phyloP scores from a whole-genome alignment of 768 basidiomycete genomes.

The Amanita rubescens region DNA sequence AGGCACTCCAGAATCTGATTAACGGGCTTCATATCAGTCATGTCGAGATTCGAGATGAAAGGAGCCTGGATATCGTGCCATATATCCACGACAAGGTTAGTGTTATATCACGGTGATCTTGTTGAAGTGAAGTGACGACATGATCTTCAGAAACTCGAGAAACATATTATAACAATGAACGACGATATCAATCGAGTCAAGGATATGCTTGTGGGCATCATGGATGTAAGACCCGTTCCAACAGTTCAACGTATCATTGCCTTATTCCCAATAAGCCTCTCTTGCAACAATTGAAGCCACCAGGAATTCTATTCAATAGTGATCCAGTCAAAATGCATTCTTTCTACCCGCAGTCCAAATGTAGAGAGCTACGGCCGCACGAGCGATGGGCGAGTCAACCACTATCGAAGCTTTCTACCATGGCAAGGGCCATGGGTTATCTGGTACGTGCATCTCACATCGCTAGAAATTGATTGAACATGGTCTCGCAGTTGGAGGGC shows the following conservation, averaged over 20 bases:
- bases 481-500: slow-evolving; percentile 60
- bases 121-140: not conserved
- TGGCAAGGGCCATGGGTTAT: slow-evolving; percentile 85
- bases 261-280: slow-evolving; percentile 18
- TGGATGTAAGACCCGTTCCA: slow-evolving; percentile 48
- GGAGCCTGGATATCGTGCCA: slow-evolving; percentile 75
- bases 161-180: slow-evolving; percentile 71
- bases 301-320: slow-evolving; percentile 37
- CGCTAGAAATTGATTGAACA: not conserved
- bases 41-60: slow-evolving; percentile 91
- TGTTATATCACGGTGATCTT: slow-evolving; percentile 14
- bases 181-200: slow-evolving; percentile 59
- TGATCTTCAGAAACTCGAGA: slow-evolving; percentile 52
- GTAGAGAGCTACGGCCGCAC: slow-evolving; percentile 27
- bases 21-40: slow-evolving; percentile 90
- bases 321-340: slow-evolving; percentile 63
- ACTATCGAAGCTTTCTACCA: slow-evolving; percentile 41
- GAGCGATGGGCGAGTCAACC: slow-evolving; percentile 44
- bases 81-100: slow-evolving; percentile 94
- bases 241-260: not conserved
- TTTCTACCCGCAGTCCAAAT: slow-evolving; percentile 44
- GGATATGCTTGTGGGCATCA: slow-evolving; percentile 60
- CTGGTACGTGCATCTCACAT: slow-evolving; percentile 44
- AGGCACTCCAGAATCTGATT: slow-evolving; percentile 86
- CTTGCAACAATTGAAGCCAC: slow-evolving; percentile 28